These are phyloP conservation scores for Stylosanthes scabra DNA, from an alignment of 331 rosid species.

Conservation along the genomic window DNA sequence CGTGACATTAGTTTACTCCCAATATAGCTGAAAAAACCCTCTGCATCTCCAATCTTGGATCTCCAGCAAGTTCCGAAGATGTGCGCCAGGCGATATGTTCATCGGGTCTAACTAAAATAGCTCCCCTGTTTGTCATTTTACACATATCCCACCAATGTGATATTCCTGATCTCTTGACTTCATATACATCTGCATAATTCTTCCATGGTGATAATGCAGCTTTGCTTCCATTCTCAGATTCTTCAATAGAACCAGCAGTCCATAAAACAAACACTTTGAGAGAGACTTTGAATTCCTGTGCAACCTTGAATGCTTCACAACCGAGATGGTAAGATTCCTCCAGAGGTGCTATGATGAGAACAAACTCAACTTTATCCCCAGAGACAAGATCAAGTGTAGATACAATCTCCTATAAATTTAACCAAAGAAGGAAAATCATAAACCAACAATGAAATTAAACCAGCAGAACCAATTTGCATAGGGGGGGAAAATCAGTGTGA, in stretches of 20 bases:
- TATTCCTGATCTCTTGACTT: conserved; percentile 51
- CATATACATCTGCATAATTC: conserved; percentile 62
- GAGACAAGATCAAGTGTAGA: conserved; percentile 82
- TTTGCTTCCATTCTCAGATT: conserved; percentile 52
- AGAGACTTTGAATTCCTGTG: conserved; percentile 59
- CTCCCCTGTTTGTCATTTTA: conserved; percentile 70
- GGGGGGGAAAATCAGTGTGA: background rate
- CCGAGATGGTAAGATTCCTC: conserved; percentile 67
- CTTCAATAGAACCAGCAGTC: conserved; percentile 50
- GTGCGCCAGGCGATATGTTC: conserved; percentile 89
- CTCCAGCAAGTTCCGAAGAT: conserved; percentile 41
- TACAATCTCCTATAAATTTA: conserved; percentile 50
- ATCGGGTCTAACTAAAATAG: conserved; percentile 82
- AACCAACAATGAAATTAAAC: conserved; percentile 22
- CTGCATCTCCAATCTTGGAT: conserved; percentile 51
- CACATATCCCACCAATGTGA: conserved; percentile 82
- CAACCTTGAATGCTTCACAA: conserved; percentile 65
- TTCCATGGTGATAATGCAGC: conserved; percentile 64
- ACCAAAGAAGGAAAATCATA: conserved; percentile 22
- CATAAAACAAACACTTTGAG: conserved; percentile 69
- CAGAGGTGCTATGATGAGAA: conserved; percentile 74
- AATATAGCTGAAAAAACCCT: conserved; percentile 49
- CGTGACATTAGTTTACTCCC: conserved; percentile 5
- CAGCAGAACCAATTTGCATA: conserved; percentile 4
- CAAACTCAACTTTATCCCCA: conserved; percentile 69